Conservation (phyloP, 2,329 filamentous ascomycete genomes). For the Penicillium glabrum region DNA sequence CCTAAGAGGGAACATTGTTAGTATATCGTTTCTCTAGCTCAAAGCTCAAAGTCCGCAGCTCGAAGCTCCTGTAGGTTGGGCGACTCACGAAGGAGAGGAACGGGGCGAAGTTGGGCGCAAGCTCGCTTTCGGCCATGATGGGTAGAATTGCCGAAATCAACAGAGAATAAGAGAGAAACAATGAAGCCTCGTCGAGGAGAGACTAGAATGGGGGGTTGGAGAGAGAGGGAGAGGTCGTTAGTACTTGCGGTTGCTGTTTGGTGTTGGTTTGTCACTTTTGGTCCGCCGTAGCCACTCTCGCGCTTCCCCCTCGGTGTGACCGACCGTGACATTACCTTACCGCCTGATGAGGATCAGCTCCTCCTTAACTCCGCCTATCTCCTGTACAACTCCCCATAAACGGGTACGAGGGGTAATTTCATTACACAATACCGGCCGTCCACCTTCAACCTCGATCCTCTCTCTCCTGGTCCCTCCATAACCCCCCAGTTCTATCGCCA, state of each 20-base stretch:
- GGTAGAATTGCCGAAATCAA: not conserved
- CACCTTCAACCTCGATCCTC: constrained; percentile 18
- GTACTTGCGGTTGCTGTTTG: constrained; percentile 10
- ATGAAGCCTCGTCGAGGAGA: constrained; percentile 5
- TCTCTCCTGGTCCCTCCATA: constrained; percentile 15
- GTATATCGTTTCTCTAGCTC: constrained; percentile 7
- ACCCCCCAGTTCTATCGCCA: constrained; percentile 19
- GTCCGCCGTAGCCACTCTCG: constrained; percentile 20
- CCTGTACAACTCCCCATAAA: not conserved
- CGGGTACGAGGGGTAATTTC: constrained; percentile 10
- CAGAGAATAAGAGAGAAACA: not conserved
- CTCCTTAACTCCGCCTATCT: not conserved
- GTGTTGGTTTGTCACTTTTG: constrained; percentile 24
- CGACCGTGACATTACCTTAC: constrained; percentile 20
- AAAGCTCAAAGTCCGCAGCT: constrained; percentile 8
- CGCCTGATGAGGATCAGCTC: not conserved
- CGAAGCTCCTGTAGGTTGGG: not conserved
- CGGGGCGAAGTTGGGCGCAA: constrained; percentile 63
- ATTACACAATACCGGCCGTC: constrained; percentile 23
- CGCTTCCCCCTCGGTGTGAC: constrained; percentile 7
- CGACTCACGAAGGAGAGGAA: constrained; percentile 66
- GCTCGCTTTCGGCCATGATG: constrained; percentile 50
- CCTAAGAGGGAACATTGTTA: constrained; percentile 35
- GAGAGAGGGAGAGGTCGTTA: constrained; percentile 4
- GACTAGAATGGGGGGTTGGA: constrained; percentile 2